These are phyloP conservation scores for Orbilia oligospora DNA, from an alignment of 2,329 filamentous ascomycete species.

Conservation along the genomic window DNA sequence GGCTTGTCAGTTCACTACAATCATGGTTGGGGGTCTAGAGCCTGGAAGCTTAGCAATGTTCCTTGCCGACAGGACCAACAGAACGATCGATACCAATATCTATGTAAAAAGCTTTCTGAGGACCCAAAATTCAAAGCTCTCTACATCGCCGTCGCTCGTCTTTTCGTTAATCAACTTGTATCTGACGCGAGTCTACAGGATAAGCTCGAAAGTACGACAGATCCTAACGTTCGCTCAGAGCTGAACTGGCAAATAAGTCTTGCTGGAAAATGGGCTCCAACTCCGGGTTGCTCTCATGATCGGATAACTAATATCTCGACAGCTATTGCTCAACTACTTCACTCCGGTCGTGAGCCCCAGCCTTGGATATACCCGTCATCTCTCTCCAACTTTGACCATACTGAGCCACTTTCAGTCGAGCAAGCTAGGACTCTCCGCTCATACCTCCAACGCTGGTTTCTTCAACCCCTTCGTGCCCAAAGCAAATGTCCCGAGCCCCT, in stretches of 20 bases:
- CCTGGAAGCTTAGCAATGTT: conserved; percentile 34
- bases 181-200: conserved; percentile 67
- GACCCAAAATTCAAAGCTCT: conserved; percentile 71
- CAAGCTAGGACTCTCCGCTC: conserved; percentile 40
- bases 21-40: conserved; percentile 68
- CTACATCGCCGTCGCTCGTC: conserved; percentile 71
- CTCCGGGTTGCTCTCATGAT: conserved; percentile 72
- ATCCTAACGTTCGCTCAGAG: conserved; percentile 66
- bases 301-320: conserved; percentile 73
- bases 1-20: conserved; percentile 67
- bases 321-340: conserved; percentile 72
- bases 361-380: conserved; percentile 30
- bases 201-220: conserved; percentile 67
- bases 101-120: conserved; percentile 68
- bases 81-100: conserved; percentile 67
- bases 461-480: conserved; percentile 72
- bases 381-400: conserved; percentile 31
- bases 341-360: conserved; percentile 49
- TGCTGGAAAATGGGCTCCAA: conserved; percentile 75
- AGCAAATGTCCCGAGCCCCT: conserved; percentile 72
- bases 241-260: conserved; percentile 69
- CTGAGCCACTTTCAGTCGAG: neutral
- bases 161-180: conserved; percentile 73
- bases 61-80: conserved; percentile 65
- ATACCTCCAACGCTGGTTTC: conserved; percentile 69